phyloP scores from a whole-genome alignment of 1,284 basidiomycete genomes.

The Puccinia triticina region DNA sequence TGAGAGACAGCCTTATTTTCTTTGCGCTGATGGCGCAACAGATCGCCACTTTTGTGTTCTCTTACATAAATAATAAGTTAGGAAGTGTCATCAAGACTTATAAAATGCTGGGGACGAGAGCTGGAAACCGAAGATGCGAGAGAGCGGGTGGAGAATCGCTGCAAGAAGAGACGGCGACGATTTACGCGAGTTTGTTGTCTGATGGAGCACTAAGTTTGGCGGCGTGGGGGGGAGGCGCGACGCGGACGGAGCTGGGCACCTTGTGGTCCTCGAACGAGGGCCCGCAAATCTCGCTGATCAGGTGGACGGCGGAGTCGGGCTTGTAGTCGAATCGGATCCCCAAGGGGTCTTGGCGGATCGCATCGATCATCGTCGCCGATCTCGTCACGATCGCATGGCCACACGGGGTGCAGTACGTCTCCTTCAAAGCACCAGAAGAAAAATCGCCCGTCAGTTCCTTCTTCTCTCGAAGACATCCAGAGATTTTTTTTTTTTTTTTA shows the following conservation, averaged over 20 bases:
- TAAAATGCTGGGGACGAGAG: too few species aligned
- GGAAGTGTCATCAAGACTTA: too few species aligned
- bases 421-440: neutral
- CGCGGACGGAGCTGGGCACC: neutral
- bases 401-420: slow-evolving; percentile 26
- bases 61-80: too few species aligned
- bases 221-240: neutral
- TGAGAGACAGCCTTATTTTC: too few species aligned
- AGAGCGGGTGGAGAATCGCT: too few species aligned
- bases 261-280: neutral
- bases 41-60: too few species aligned
- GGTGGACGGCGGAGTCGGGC: neutral
- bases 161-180: too few species aligned
- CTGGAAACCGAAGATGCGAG: too few species aligned
- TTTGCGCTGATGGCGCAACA: too few species aligned
- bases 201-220: too few species aligned
- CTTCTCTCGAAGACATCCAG: neutral
- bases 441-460: neutral
- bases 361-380: slow-evolving; percentile 4
- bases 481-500: too few species aligned
- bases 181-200: too few species aligned
- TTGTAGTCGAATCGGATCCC: neutral
- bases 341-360: neutral
- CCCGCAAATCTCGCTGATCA: slow-evolving; percentile 4
- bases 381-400: slow-evolving; percentile 15